These are phyloP conservation scores for Podosphaera aphanis DNA, from an alignment of 2,329 filamentous ascomycete species.

Conservation along the genomic window DNA sequence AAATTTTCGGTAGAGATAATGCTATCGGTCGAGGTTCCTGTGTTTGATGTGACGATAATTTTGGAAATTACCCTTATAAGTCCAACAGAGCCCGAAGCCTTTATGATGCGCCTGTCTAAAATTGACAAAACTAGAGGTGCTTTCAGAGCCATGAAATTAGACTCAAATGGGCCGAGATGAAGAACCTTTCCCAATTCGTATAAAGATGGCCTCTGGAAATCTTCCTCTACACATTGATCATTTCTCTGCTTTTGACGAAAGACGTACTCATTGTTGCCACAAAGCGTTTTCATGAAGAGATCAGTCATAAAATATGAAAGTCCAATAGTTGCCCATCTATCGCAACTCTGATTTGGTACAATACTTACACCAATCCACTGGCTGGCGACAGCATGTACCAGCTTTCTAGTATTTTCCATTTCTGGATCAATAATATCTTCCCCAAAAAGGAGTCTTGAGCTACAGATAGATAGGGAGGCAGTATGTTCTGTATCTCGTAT, in stretches of 20 bases:
- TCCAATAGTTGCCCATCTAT: slow-evolving; percentile 76
- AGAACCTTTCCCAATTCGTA: slow-evolving; percentile 57
- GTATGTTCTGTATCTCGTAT: slow-evolving; percentile 50
- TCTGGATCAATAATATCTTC: slow-evolving; percentile 69
- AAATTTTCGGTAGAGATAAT: slow-evolving; percentile 55
- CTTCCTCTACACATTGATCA: slow-evolving; percentile 59
- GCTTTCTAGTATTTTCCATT: slow-evolving; percentile 52
- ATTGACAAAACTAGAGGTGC: slow-evolving; percentile 82
- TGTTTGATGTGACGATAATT: slow-evolving; percentile 67
- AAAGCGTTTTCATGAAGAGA: slow-evolving; percentile 70
- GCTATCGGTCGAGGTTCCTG: slow-evolving; percentile 47
- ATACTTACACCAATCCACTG: slow-evolving; percentile 94
- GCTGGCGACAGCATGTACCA: slow-evolving; percentile 65
- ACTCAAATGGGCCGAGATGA: slow-evolving; percentile 61
- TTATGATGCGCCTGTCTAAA: slow-evolving; percentile 71
- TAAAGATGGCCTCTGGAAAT: slow-evolving; percentile 62
- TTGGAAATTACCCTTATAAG: slow-evolving; percentile 68
- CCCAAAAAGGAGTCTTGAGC: slow-evolving; percentile 62
- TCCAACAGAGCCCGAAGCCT: slow-evolving; percentile 59
- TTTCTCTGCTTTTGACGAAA: slow-evolving; percentile 71
- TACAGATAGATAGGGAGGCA: slow-evolving; percentile 71
- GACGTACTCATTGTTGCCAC: slow-evolving; percentile 83
- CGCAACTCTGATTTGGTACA: slow-evolving; percentile 54
- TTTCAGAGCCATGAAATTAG: slow-evolving; percentile 78
- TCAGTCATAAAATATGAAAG: slow-evolving; percentile 91